Percentiles rank a stretch among this genome's conserved stretches.
phyloP scores from a whole-genome alignment of 2,329 filamentous ascomycete species.

The Epichloe aotearoae region DNA sequence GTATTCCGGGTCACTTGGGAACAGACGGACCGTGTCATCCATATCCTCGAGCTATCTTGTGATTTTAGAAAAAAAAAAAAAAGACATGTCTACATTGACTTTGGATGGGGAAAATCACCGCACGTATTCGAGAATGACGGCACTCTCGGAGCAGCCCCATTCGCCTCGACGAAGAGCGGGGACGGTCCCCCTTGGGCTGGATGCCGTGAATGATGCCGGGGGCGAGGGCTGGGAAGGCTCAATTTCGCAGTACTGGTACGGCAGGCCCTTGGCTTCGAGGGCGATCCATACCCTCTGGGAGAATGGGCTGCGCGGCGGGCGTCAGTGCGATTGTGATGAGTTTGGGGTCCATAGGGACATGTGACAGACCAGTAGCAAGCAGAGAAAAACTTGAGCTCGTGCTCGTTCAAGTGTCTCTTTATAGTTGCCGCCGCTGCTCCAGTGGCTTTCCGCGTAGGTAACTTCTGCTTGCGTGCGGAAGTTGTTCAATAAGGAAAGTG shows the following conservation, averaged over 20 bases:
- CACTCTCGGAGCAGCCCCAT: conserved; percentile 73
- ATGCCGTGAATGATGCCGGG: conserved; percentile 33
- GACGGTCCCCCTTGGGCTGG: conserved; percentile 58
- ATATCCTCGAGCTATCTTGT: conserved; percentile 49
- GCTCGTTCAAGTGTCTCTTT: conserved; percentile 55
- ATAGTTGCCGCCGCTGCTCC: conserved; percentile 57
- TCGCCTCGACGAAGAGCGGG: conserved; percentile 65
- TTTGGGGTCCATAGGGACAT: too few relatives aligned
- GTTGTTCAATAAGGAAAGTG: too few relatives aligned
- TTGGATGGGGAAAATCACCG: conserved; percentile 12
- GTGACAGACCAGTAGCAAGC: conserved; percentile 63
- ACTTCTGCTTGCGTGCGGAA: conserved; percentile 37
- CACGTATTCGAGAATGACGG: conserved; percentile 74
- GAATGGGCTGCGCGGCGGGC: too few relatives aligned
- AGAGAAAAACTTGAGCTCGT: conserved; percentile 64
- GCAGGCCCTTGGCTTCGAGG: too few relatives aligned
- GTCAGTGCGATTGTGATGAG: too few relatives aligned
- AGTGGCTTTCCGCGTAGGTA: conserved; percentile 57
- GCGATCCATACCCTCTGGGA: too few relatives aligned
- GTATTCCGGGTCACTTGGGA: conserved; percentile 51
- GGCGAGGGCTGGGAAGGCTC: too few relatives aligned
- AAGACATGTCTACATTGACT: neutral
- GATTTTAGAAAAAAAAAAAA: neutral
- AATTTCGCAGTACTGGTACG: too few relatives aligned
- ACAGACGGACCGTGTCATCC: conserved; percentile 41